Percentiles rank a stretch among this genome's conserved stretches.
These are phyloP conservation scores for Salvia miltiorrhiza DNA, from an alignment of 257 asterid species.

Conservation along the genomic window DNA sequence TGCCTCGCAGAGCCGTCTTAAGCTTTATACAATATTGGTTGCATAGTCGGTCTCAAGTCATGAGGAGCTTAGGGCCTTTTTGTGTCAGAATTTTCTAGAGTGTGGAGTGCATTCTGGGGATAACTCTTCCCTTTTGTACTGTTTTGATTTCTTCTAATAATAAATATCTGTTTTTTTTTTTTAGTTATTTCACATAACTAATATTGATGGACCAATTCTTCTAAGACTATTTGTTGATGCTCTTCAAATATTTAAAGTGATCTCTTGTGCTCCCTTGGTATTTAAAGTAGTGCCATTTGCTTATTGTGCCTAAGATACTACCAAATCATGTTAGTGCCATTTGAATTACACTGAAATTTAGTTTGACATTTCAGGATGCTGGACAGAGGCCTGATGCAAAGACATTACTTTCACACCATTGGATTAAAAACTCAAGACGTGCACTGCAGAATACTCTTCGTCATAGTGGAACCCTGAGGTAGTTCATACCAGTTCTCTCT, in stretches of 20 bases:
- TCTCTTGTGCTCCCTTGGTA: background rate
- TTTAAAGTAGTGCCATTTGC: background rate
- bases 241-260: background rate
- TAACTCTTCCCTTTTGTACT: background rate
- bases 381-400: slow-evolving; percentile 99
- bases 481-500: slow-evolving; percentile 3
- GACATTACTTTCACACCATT: slow-evolving; percentile 93
- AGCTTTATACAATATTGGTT: too few relatives aligned
- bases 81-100: background rate
- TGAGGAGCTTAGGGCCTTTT: background rate
- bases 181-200: background rate
- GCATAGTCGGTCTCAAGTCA: background rate
- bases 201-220: background rate
- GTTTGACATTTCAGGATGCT: slow-evolving; percentile 75
- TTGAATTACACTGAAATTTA: slow-evolving; percentile 22
- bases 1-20: too few relatives aligned
- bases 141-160: background rate
- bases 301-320: background rate
- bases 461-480: slow-evolving; percentile 86
- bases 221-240: slow-evolving; percentile 3
- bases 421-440: slow-evolving; percentile 97
- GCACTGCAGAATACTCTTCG: slow-evolving; percentile 83
- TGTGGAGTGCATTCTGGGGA: background rate
- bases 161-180: background rate
- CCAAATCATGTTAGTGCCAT: slow-evolving; percentile 7